Conservation (phyloP, 176 grass and related monocot species). For the Phoenix dactylifera region DNA sequence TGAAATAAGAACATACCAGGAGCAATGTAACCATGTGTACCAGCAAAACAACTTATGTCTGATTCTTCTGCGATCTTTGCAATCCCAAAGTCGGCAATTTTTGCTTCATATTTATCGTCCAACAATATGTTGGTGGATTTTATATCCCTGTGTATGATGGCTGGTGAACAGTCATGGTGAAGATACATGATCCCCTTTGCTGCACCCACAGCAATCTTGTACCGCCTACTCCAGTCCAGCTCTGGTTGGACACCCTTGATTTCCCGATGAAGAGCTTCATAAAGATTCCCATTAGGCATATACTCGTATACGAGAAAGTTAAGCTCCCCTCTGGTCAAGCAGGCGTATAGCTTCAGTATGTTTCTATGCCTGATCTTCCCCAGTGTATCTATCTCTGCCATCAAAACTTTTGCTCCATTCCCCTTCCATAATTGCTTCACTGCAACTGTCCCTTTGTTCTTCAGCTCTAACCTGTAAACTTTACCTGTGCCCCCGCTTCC, state of each 20-base stretch:
- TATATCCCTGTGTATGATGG: conserved; percentile 81
- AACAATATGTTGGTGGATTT: conserved; percentile 84
- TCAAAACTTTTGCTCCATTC: conserved; percentile 41
- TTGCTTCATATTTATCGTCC: conserved; percentile 58
- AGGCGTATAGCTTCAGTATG: conserved; percentile 83
- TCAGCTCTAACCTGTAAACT: conserved; percentile 62
- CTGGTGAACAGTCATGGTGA: conserved; percentile 77
- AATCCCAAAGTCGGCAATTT: conserved; percentile 88
- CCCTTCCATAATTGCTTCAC: conserved; percentile 80
- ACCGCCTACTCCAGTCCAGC: conserved; percentile 51
- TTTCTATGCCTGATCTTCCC: conserved; percentile 71
- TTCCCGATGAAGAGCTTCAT: conserved; percentile 52
- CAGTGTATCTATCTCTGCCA: conserved; percentile 61
- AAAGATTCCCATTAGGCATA: conserved; percentile 72
- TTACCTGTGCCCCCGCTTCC: conserved; percentile 62
- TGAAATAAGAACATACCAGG: conserved; percentile 33
- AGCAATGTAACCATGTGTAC: conserved; percentile 87
- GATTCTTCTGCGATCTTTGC: conserved; percentile 42
- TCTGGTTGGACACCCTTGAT: conserved; percentile 23
- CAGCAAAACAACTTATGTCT: conserved; percentile 58
- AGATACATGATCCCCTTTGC: conserved; percentile 90
- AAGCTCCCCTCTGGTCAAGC: conserved; percentile 65
- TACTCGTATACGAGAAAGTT: conserved; percentile 88
- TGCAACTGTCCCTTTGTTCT: conserved; percentile 42
- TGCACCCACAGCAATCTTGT: conserved; percentile 48